Evolutionary conservation across 371 early-diverging fungal genomes (phyloP).

Genomic region (Encephalitozoon romaleae): DNA sequence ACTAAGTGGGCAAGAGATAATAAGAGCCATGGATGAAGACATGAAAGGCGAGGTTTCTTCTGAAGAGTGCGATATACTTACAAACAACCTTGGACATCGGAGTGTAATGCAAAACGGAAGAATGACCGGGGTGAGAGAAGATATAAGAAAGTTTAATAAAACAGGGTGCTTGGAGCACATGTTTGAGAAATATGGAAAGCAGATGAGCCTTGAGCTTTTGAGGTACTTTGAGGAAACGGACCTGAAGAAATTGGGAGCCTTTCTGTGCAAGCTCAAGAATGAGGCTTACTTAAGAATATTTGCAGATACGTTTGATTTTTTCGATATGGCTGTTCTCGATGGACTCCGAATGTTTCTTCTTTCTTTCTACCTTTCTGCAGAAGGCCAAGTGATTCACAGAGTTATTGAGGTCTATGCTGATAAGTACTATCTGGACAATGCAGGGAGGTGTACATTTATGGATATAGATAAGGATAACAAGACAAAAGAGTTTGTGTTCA

Average conservation of each 20-base stretch:
- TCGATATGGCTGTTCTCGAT: constrained; percentile 71
- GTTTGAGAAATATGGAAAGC: not conserved
- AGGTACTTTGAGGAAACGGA: constrained; percentile 67
- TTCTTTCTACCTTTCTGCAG: constrained; percentile 78
- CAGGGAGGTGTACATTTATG: not conserved
- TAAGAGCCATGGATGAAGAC: not conserved
- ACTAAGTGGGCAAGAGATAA: not conserved
- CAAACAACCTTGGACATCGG: no score
- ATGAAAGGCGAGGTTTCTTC: not conserved
- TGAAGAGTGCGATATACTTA: not conserved
- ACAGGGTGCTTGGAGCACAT: not conserved
- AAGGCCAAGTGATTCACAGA: constrained; percentile 80
- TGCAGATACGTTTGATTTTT: constrained; percentile 72
- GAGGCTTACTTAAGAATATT: constrained; percentile 68
- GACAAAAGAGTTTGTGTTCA: constrained; percentile 63
- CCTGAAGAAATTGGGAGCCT: constrained; percentile 74
- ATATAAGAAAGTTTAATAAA: constrained; percentile 11
- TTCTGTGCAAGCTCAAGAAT: constrained; percentile 71
- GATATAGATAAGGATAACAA: not conserved
- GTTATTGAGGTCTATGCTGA: constrained; percentile 74
- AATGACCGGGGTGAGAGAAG: not conserved
- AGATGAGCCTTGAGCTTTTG: constrained; percentile 62
- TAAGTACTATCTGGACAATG: constrained; percentile 61
- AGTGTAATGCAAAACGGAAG: not conserved
- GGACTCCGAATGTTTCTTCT: constrained; percentile 71